Percentiles rank a stretch among this genome's conserved stretches.
Conservation (phyloP, 805 yeast genomes). For the Candida pini region DNA sequence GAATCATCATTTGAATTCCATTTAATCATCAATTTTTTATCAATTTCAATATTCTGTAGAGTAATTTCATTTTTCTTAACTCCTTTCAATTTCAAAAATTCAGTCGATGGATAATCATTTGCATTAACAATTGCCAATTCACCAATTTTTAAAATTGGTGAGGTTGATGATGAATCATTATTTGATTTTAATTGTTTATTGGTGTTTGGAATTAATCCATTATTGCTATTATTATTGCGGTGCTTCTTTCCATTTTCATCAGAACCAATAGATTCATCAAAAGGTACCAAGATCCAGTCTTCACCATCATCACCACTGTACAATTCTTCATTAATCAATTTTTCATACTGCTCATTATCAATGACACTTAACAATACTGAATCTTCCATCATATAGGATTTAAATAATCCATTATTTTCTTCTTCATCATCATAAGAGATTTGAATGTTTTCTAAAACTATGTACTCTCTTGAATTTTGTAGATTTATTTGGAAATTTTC, state of each 20-base stretch:
- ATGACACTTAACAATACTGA: constrained; percentile 18
- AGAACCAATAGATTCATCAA: constrained; percentile 9
- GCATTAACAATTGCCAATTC: constrained; percentile 20
- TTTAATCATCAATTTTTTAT: constrained; percentile 9
- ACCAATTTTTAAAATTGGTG: constrained; percentile 18
- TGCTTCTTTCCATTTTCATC: constrained; percentile 8
- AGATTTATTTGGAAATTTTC: constrained; percentile 17
- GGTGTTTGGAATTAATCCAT: background rate
- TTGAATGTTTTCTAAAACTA: constrained; percentile 17
- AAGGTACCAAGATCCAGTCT: constrained; percentile 24
- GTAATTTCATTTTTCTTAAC: constrained; percentile 2
- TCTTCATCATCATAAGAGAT: constrained; percentile 17
- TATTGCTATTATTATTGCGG: background rate
- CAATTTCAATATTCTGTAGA: background rate
- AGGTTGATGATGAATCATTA: background rate
- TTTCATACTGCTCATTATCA: constrained; percentile 24
- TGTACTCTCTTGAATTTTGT: constrained; percentile 14
- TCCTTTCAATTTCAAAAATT: constrained; percentile 11
- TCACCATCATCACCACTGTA: constrained; percentile 23
- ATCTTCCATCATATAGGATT: constrained; percentile 17
- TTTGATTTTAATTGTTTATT: background rate
- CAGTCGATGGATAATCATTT: constrained; percentile 18
- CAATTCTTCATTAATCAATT: constrained; percentile 18
- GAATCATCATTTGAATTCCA: constrained; percentile 13
- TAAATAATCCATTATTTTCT: constrained; percentile 8